phyloP scores from a whole-genome alignment of 441 rosid species.

The Oxalis stricta region DNA sequence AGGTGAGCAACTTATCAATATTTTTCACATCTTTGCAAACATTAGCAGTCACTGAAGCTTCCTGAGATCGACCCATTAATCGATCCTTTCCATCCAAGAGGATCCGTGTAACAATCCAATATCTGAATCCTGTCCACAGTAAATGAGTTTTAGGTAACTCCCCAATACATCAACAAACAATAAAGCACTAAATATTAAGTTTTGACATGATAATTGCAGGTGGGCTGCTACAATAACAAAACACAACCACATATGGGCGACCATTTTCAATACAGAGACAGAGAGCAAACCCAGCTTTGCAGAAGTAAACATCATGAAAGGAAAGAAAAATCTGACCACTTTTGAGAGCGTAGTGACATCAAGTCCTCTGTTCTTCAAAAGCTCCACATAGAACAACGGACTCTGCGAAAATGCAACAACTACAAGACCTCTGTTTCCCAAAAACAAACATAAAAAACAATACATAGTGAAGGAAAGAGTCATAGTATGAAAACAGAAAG shows the following conservation, averaged over 20 bases:
- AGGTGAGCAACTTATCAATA: conserved; percentile 34
- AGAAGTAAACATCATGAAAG: background rate
- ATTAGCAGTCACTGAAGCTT: conserved; percentile 18
- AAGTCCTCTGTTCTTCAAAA: conserved; percentile 46
- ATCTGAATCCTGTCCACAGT: conserved; percentile 42
- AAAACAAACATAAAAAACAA: background rate
- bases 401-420: conserved; percentile 50
- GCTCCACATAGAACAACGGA: conserved; percentile 51
- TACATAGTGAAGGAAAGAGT: background rate
- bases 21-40: conserved; percentile 45
- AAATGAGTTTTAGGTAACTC: background rate
- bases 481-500: too few relatives aligned
- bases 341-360: conserved; percentile 28
- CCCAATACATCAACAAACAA: background rate
- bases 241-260: background rate
- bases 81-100: conserved; percentile 73
- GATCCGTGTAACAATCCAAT: conserved; percentile 87
- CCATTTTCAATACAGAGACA: background rate
- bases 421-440: conserved; percentile 47
- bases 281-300: background rate
- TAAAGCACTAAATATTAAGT: background rate
- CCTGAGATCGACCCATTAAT: conserved; percentile 13
- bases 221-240: background rate
- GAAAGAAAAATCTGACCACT: conserved; percentile 35
- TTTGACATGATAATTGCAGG: too few relatives aligned